Conservation (phyloP, 2,329 filamentous ascomycete species). For the Cladosporium velox region DNA sequence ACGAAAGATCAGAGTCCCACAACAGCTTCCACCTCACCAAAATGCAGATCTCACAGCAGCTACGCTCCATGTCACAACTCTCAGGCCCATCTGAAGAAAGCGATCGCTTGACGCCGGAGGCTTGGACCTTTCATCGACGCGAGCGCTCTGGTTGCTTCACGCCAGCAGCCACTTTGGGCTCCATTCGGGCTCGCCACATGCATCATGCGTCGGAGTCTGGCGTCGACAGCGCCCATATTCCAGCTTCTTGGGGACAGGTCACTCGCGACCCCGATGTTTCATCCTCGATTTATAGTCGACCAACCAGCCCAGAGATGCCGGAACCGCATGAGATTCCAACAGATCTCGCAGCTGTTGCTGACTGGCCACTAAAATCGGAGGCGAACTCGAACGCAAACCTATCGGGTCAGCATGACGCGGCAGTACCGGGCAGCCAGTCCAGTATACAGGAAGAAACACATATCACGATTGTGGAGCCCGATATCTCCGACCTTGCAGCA, state of each 20-base stretch:
- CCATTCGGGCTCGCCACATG: conserved; percentile 21
- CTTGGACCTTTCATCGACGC: conserved; percentile 27
- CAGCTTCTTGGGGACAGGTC: conserved; percentile 42
- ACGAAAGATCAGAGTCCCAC: conserved; percentile 3
- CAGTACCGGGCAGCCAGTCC: neutral
- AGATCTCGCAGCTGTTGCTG: conserved; percentile 17
- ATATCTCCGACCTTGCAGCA: neutral
- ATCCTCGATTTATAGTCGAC: conserved; percentile 46
- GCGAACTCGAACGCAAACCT: neutral
- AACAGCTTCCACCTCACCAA: conserved; percentile 42
- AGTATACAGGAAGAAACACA: neutral
- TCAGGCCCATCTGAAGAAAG: conserved; percentile 30
- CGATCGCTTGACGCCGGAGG: conserved; percentile 17
- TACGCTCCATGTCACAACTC: conserved; percentile 45
- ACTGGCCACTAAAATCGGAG: conserved; percentile 21
- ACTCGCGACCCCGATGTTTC: conserved; percentile 28
- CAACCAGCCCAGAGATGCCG: conserved; percentile 33
- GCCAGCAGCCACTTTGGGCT: conserved; percentile 26
- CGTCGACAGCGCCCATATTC: conserved; percentile 40
- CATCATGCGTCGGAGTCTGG: conserved; percentile 30
- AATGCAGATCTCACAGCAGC: conserved; percentile 49
- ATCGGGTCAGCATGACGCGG: neutral
- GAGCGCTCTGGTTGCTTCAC: conserved; percentile 20
- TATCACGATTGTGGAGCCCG: conserved; percentile 11
- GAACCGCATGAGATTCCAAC: conserved; percentile 10